Base-by-base conservation (phyloP, 106 monocot genomes). In the Phalaenopsis aphrodite region DNA sequence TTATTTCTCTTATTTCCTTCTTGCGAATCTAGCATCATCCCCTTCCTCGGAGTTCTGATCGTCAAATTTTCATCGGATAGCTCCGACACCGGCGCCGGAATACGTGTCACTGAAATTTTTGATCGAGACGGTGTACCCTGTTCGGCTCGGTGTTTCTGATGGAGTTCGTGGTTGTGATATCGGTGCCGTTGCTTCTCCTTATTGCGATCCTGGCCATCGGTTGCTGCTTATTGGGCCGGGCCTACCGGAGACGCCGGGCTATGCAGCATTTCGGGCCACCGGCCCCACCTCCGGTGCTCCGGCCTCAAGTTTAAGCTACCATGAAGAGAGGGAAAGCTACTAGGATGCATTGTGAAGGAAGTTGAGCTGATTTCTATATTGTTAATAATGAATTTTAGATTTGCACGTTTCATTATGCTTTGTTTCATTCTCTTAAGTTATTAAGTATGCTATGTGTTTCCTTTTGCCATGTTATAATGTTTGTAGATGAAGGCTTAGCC, bases 121-220 rank as follows among this genome's bases (percentile, higher is more conserved):
- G 52, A 52, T 52, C 15, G 1, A 52, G 52, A 12, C 52, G 15
- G 14, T 52, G 52, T 52, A 10, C 52, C 14, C 52, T 52, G 52
- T 52, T 52, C 3, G 0, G 14, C 1, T 12, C 12, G 12, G 10
- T 0, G 10, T 52, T 12, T 52, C 9, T 10, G 17, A 78, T 78
- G 78, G 57, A 42, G 8, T 85, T 77, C 42, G 85, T 77, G 42
- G 55, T 86, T 12, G 82, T 82, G 58, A 86, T 86, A 75, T 86
- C 86, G 0, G 47, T 86, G 72, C 86, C 86, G 23, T 77, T 85
- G 42, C 48, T 86, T 17, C 14, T 86, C 65, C 48, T 86, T 21
- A 12, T 79, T 1, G 46, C 61, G 42, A 82, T 86, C 75, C 30
- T 79, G 6, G 79, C 75, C 45, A 69, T 83, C 6, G 82, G 48